These are phyloP conservation scores for Scytalidium lignicola DNA, from an alignment of 2,329 filamentous ascomycete genomes.

Conservation along the genomic window DNA sequence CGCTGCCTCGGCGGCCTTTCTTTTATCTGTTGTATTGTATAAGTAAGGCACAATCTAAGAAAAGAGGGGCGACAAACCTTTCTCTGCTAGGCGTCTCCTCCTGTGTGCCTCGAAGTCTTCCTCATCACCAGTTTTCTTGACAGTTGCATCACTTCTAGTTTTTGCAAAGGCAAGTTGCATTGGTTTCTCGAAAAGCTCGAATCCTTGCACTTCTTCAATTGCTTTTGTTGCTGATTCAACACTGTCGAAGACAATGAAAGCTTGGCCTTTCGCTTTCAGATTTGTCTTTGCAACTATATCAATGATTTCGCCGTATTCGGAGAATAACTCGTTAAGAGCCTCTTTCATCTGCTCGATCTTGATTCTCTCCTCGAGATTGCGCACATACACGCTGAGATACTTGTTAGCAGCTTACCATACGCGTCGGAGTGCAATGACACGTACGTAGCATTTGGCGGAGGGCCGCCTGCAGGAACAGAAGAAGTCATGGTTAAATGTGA, in stretches of 20 bases:
- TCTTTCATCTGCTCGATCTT: conserved; percentile 74
- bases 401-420: conserved; percentile 29
- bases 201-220: conserved; percentile 85
- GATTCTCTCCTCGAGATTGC: conserved; percentile 88
- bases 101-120: conserved; percentile 89
- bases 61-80: conserved; percentile 53
- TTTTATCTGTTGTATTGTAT: conserved; percentile 48
- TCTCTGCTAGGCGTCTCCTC: conserved; percentile 76
- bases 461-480: neutral
- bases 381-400: conserved; percentile 56
- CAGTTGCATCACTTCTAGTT: conserved; percentile 81
- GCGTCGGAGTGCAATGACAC: conserved; percentile 71
- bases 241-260: conserved; percentile 85
- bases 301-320: conserved; percentile 79
- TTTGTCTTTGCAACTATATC: conserved; percentile 88
- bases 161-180: conserved; percentile 81
- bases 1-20: conserved; percentile 76
- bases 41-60: neutral
- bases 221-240: conserved; percentile 75
- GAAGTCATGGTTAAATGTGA: conserved; percentile 3
- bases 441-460: conserved; percentile 57
- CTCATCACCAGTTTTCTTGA: conserved; percentile 64
- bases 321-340: conserved; percentile 72
- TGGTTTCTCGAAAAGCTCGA: conserved; percentile 86
- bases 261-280: conserved; percentile 88